These are phyloP conservation scores for Solanum pennellii DNA, from an alignment of 257 asterid species.

Conservation along the genomic window DNA sequence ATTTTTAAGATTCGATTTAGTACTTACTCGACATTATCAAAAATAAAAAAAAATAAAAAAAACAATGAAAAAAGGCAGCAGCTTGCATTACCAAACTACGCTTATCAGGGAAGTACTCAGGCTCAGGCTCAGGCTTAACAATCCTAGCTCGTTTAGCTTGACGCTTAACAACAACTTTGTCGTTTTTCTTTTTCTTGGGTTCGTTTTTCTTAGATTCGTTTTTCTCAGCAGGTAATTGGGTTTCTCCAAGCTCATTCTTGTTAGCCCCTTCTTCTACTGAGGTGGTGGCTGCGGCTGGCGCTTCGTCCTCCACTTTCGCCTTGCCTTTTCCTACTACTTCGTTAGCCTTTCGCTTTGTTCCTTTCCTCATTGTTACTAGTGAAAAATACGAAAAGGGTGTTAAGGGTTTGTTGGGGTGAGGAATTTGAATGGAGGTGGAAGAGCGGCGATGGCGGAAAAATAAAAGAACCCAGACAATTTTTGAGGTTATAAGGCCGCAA, in stretches of 20 bases:
- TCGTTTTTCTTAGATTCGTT: constrained; percentile 10
- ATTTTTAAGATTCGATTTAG: neutral
- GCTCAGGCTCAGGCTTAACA: constrained; percentile 30
- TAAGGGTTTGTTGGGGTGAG: constrained; percentile 4
- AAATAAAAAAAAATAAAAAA: neutral
- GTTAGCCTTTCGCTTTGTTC: constrained; percentile 54
- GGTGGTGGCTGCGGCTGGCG: neutral
- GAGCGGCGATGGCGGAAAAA: constrained; percentile 22
- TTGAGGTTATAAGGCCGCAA: neutral
- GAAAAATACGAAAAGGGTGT: neutral
- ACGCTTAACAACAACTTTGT: constrained; percentile 9
- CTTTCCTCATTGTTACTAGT: constrained; percentile 35
- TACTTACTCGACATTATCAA: neutral
- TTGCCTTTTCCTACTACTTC: constrained; percentile 4
- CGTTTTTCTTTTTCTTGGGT: constrained; percentile 1
- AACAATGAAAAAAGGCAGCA: neutral
- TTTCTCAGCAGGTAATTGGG: constrained; percentile 10
- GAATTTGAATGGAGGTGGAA: constrained; percentile 28
- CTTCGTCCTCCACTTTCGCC: constrained; percentile 3
- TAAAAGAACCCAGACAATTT: neutral
- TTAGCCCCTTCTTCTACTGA: neutral
- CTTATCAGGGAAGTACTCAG: constrained; percentile 62
- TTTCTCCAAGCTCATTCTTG: neutral
- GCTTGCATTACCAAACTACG: constrained; percentile 49
- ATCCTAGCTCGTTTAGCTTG: constrained; percentile 41